Conservation (phyloP, 2,329 filamentous ascomycete species). For the Aspergillus neoniger region DNA sequence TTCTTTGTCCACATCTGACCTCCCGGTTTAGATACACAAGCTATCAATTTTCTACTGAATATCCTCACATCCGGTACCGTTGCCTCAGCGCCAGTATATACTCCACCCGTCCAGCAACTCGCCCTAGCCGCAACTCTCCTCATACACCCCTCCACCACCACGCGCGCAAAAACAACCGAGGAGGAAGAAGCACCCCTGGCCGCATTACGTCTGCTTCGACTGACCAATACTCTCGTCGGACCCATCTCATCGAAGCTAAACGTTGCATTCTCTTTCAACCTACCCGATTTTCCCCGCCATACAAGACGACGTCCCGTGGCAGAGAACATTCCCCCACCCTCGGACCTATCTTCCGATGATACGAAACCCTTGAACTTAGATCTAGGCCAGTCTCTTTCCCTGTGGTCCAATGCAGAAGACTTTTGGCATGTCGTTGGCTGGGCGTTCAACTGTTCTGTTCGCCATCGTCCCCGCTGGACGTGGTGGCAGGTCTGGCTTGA, state of each 20-base stretch:
- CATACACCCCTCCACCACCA: slow-evolving; percentile 80
- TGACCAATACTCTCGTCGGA: slow-evolving; percentile 65
- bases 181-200: slow-evolving; percentile 64
- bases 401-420: slow-evolving; percentile 77
- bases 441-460: slow-evolving; percentile 85
- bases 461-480: slow-evolving; percentile 73
- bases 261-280: slow-evolving; percentile 70
- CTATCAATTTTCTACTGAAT: slow-evolving; percentile 63
- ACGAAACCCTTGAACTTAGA: slow-evolving; percentile 58
- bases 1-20: slow-evolving; percentile 10
- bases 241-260: slow-evolving; percentile 69
- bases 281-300: slow-evolving; percentile 37
- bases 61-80: slow-evolving; percentile 35
- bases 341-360: slow-evolving; percentile 41
- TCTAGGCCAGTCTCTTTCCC: slow-evolving; percentile 63
- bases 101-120: slow-evolving; percentile 72
- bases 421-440: slow-evolving; percentile 90
- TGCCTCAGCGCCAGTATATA: slow-evolving; percentile 53
- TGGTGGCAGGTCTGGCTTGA: slow-evolving; percentile 80
- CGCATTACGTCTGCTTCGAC: slow-evolving; percentile 70
- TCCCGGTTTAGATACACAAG: slow-evolving; percentile 52
- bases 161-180: slow-evolving; percentile 64
- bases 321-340: slow-evolving; percentile 21
- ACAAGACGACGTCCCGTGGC: slow-evolving; percentile 28
- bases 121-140: slow-evolving; percentile 77